These are phyloP conservation scores for Wickerhamiella sorbophila DNA, from an alignment of 805 yeast genomes.

Conservation along the genomic window DNA sequence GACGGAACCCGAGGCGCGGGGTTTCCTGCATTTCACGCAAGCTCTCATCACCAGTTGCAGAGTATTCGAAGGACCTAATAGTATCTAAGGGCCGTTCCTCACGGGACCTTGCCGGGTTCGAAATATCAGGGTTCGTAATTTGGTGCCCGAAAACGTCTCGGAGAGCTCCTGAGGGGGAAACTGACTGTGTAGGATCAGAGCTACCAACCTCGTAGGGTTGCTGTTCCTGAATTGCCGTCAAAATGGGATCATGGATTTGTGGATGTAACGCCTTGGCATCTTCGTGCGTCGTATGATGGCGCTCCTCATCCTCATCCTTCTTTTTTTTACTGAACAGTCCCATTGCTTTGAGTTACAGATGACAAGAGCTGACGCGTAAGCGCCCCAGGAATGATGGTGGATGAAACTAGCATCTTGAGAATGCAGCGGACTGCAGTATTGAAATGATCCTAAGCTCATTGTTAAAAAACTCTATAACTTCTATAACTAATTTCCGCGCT, in stretches of 20 bases:
- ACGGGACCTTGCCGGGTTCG: slow-evolving; percentile 85
- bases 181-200: slow-evolving; percentile 22
- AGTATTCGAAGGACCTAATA: slow-evolving; percentile 81
- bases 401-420: too few relatives aligned
- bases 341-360: slow-evolving; percentile 8
- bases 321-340: slow-evolving; percentile 18
- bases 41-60: slow-evolving; percentile 76
- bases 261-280: slow-evolving; percentile 1
- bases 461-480: too few relatives aligned
- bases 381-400: too few relatives aligned
- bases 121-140: slow-evolving; percentile 65
- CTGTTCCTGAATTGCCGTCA: slow-evolving; percentile 84
- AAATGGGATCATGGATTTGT: slow-evolving; percentile 75
- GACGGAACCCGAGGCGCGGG: slow-evolving; percentile 68
- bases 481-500: too few relatives aligned
- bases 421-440: too few relatives aligned
- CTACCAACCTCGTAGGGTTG: slow-evolving; percentile 75
- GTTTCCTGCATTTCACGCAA: slow-evolving; percentile 75
- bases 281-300: background rate
- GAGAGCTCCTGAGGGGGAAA: slow-evolving; percentile 39
- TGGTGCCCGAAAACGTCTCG: slow-evolving; percentile 79
- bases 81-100: slow-evolving; percentile 97
- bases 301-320: slow-evolving; percentile 21
- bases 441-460: too few relatives aligned
- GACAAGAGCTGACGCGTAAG: slow-evolving; percentile 1